Evolutionary conservation across 2,329 filamentous ascomycete genomes (phyloP).

Genomic region (Alternaria tenuissima): DNA sequence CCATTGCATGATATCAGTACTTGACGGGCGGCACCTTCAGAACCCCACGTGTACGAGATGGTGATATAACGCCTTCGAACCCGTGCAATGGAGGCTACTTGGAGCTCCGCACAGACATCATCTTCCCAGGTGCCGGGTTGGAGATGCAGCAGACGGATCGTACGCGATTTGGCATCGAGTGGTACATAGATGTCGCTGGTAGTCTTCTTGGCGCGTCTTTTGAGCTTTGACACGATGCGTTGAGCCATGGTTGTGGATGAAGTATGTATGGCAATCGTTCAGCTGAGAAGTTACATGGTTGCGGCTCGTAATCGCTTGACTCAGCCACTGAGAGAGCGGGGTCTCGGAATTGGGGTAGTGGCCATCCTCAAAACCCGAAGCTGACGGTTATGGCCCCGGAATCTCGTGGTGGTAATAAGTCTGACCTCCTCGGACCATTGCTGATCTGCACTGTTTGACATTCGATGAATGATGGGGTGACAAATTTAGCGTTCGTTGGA

Average conservation of each 20-base stretch:
- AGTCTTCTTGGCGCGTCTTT: constrained; percentile 2
- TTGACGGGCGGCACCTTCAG: constrained; percentile 9
- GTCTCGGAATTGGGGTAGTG: neutral
- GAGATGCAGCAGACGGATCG: constrained; percentile 18
- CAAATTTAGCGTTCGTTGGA: neutral
- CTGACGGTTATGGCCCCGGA: neutral
- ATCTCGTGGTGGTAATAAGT: neutral
- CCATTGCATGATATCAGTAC: constrained; percentile 21
- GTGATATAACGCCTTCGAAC: constrained; percentile 17
- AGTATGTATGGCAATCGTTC: neutral
- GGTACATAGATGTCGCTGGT: neutral
- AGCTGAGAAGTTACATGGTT: constrained; percentile 1
- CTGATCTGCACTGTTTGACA: neutral
- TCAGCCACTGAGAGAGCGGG: neutral
- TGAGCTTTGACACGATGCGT: constrained; percentile 7
- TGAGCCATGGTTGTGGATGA: constrained; percentile 1
- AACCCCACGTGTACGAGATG: constrained; percentile 26
- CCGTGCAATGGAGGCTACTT: constrained; percentile 9
- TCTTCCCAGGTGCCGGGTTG: constrained; percentile 15
- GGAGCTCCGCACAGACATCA: constrained; percentile 16
- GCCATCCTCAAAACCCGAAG: neutral
- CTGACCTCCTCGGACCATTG: neutral
- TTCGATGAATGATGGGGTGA: constrained; percentile 2
- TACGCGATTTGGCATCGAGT: neutral
- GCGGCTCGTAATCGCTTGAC: neutral